Base-by-base conservation (phyloP, 345 rosid genomes). In the Ailanthus altissimus region DNA sequence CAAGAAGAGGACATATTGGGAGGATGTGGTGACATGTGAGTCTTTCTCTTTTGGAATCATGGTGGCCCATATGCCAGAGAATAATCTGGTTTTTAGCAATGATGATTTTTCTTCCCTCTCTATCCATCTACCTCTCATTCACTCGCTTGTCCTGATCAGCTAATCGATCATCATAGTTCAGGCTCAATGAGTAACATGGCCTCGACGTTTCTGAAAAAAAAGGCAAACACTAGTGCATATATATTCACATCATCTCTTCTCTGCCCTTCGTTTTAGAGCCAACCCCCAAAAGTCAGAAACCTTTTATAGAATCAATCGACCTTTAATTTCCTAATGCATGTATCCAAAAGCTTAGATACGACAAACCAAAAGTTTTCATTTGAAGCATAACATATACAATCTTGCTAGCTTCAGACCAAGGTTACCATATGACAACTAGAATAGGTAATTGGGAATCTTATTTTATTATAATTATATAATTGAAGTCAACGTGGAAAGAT, bases 21-120 rank as follows among this genome's bases (percentile, higher is more conserved):
- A 58, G 75, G 72, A 80, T 81, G 79, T 73, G 77, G 87, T 81
- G 89, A 85, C 81, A 83, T 83, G 88, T 86, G 91, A 85, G 78
- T 64, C 83, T 81, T 75, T 86, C 87, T 81, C 74, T 83, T 85
- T 87, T 61, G 89, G 89, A 83, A 90, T 87, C 79, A 82, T 78
- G 83, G 83, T 77, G 94, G 89, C 90, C 94, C 92, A 87, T n/a
- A n/a, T 85, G 84, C 86, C 88, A 84, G 89, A 78, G 92, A 88
- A 86, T 88, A 83, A 84, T 88, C 87, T 88, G 88, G 85, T 86
- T 81, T 83, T 81, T 87, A 81, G 86, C 84, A 84, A 81, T 87
- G 74, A 87, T 84, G 74, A 70, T 76, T 65, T 73, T 79, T 77
- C 47, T 53, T 53, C 46, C 20, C 9, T 63, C n/a, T 66, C 73